A percentile compares a stretch with the other conserved stretches of the same genome.
phyloP scores from a whole-genome alignment of 805 yeast species.

The Candida golubevii region DNA sequence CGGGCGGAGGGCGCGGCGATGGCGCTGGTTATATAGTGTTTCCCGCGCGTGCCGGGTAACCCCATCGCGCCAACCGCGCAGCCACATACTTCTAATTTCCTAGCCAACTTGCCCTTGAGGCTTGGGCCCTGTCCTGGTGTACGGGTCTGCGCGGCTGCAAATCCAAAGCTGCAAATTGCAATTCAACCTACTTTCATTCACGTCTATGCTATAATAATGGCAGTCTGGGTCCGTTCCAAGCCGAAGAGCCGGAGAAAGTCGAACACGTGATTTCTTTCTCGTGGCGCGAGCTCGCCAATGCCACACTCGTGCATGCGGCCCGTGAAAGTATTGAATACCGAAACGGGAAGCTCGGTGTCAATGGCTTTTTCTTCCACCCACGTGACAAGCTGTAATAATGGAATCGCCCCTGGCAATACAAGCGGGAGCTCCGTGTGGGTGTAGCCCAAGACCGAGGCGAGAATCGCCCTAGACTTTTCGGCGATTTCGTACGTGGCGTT shows the following conservation, averaged over 20 bases:
- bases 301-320: constrained; percentile 18
- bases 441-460: constrained; percentile 15
- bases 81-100: no score
- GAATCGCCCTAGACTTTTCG: constrained; percentile 8
- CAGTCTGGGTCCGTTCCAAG: constrained; percentile 16
- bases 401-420: constrained; percentile 49
- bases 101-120: neutral
- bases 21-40: constrained; percentile 12
- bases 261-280: constrained; percentile 27
- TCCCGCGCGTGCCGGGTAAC: constrained; percentile 9
- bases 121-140: constrained; percentile 1
- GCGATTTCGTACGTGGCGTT: constrained; percentile 19
- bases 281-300: constrained; percentile 21
- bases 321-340: constrained; percentile 14
- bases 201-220: constrained; percentile 4
- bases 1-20: constrained; percentile 2
- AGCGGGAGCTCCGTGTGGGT: constrained; percentile 26
- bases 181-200: no score
- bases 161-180: no score
- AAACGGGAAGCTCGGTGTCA: constrained; percentile 3
- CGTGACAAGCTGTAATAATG: constrained; percentile 42
- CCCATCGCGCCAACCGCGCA: constrained; percentile 1
- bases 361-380: constrained; percentile 19
- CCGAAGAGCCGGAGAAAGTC: constrained; percentile 46
- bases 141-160: neutral